These are phyloP conservation scores for Leccinum fallax DNA, from an alignment of 1,284 basidiomycete species.

Conservation along the genomic window DNA sequence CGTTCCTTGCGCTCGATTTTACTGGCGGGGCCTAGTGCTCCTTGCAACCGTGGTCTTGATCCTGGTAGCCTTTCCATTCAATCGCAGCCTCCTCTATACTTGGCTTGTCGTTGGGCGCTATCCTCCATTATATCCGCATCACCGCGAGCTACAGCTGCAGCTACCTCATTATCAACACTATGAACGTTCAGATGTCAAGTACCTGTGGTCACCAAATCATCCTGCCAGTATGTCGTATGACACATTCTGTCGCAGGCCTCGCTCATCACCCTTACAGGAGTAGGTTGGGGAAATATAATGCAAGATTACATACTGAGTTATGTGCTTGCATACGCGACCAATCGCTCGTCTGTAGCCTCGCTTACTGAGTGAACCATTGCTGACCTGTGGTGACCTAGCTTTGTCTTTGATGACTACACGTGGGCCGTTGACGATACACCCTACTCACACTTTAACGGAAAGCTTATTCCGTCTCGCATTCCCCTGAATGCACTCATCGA, in stretches of 20 bases:
- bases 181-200: constrained; percentile 27
- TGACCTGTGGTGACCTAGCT: constrained; percentile 27
- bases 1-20: constrained; percentile 5
- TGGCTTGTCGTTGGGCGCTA: constrained; percentile 23
- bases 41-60: constrained; percentile 11
- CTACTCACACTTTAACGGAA: constrained; percentile 35
- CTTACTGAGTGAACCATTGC: neutral
- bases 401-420: constrained; percentile 44
- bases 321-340: constrained; percentile 35
- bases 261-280: constrained; percentile 19
- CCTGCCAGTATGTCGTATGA: constrained; percentile 17
- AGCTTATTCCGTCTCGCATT: constrained; percentile 39
- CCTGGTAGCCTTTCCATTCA: constrained; percentile 29
- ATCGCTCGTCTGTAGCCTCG: constrained; percentile 36
- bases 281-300: constrained; percentile 47
- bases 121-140: constrained; percentile 25
- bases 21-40: constrained; percentile 7
- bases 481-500: constrained; percentile 34
- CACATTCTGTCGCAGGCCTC: neutral
- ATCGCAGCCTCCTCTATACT: constrained; percentile 25
- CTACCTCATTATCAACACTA: constrained; percentile 28
- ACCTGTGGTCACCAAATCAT: constrained; percentile 34
- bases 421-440: constrained; percentile 33
- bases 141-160: constrained; percentile 15
- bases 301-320: constrained; percentile 42